Percentiles rank a stretch among this genome's conserved stretches.
These are phyloP conservation scores for Lecanicillium sp. DNA, from an alignment of 2,329 filamentous ascomycete species.

Conservation along the genomic window DNA sequence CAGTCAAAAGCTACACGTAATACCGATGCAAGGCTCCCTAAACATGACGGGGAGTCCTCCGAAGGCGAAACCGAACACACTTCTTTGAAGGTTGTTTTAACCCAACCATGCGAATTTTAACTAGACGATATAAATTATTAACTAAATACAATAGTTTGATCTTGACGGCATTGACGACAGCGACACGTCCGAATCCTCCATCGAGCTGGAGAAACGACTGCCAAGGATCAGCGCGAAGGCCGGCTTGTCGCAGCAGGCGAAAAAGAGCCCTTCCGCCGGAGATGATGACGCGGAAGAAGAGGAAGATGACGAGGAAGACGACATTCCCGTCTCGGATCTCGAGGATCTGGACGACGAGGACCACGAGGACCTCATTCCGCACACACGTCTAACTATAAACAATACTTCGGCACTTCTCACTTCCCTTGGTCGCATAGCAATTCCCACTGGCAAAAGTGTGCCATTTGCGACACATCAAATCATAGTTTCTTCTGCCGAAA, in stretches of 20 bases:
- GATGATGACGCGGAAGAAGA: slow-evolving; percentile 53
- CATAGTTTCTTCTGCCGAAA: slow-evolving; percentile 60
- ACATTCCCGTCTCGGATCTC: slow-evolving; percentile 84
- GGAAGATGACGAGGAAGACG: slow-evolving; percentile 72
- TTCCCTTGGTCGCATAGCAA: slow-evolving; percentile 68
- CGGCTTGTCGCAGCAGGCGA: slow-evolving; percentile 10
- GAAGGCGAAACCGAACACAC: slow-evolving; percentile 16
- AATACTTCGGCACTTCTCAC: slow-evolving; percentile 82
- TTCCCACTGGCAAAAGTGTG: slow-evolving; percentile 60
- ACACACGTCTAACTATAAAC: slow-evolving; percentile 94
- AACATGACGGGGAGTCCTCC: background rate
- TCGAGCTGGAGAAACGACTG: slow-evolving; percentile 60
- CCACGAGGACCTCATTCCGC: slow-evolving; percentile 78
- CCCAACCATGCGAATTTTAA: too few species aligned
- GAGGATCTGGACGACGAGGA: slow-evolving; percentile 73
- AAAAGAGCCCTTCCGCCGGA: slow-evolving; percentile 28
- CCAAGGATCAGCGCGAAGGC: slow-evolving; percentile 33
- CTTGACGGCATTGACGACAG: slow-evolving; percentile 54
- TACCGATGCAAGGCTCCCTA: background rate
- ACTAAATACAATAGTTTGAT: slow-evolving; percentile 39
- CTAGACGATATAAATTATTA: too few species aligned
- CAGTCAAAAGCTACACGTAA: background rate
- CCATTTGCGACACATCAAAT: slow-evolving; percentile 81
- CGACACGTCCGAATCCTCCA: slow-evolving; percentile 61
- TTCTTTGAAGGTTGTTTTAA: slow-evolving; percentile 6